These are phyloP conservation scores for Sporisorium exsertum DNA, from an alignment of 1,284 basidiomycete species.

Conservation along the genomic window DNA sequence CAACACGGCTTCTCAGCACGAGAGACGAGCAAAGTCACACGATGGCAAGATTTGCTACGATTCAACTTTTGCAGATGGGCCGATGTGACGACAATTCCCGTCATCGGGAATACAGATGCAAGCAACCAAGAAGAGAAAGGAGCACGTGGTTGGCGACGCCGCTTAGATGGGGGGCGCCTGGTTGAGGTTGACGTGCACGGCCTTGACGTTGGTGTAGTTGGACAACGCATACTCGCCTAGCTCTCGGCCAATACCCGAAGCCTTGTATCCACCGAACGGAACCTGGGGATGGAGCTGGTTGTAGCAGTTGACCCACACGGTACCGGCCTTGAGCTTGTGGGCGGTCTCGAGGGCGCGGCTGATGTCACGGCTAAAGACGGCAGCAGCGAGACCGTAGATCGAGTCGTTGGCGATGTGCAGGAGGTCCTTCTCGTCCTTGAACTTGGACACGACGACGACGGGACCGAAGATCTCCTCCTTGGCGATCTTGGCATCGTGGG, in stretches of 20 bases:
- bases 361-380: constrained; percentile 85
- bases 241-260: constrained; percentile 65
- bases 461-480: constrained; percentile 83
- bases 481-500: constrained; percentile 75
- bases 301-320: constrained; percentile 79
- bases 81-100: constrained; percentile 21
- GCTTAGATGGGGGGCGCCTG: constrained; percentile 57
- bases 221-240: constrained; percentile 65
- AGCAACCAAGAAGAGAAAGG: neutral
- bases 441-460: constrained; percentile 75
- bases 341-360: constrained; percentile 80
- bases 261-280: constrained; percentile 59
- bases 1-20: neutral
- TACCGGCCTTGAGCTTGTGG: constrained; percentile 83
- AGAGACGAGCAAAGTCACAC: too few species aligned
- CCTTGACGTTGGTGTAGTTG: constrained; percentile 85
- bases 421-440: constrained; percentile 74
- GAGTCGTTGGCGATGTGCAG: constrained; percentile 84
- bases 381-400: constrained; percentile 84
- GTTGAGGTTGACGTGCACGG: constrained; percentile 81
- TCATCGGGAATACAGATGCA: constrained; percentile 33
- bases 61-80: too few species aligned
- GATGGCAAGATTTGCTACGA: too few species aligned
- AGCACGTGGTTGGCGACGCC: neutral
- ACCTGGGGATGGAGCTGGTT: constrained; percentile 55